Evolutionary conservation across 1,139 yeast genomes (phyloP), one percentile per base, ranked within the genome.

Genomic region (Geotrichum bryndzae): DNA sequence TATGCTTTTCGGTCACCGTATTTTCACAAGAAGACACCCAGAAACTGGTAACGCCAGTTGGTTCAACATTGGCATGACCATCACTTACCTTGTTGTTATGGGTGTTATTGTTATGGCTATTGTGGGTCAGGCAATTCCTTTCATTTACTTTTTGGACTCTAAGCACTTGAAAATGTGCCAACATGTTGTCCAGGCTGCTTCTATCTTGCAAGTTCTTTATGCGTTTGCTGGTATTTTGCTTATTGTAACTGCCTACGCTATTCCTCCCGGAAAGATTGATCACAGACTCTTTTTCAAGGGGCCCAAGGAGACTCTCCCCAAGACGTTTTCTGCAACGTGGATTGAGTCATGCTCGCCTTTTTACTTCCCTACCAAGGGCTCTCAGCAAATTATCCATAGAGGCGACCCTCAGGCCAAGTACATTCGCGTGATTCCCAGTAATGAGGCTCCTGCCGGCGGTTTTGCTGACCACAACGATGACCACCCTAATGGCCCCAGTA

Each of bases 11-110:
- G 91, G 91, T 4, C 94, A 88, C 72, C 80, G 96, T 67, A 79
- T 88, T 54, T 88, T 87, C 75, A 87, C 92, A 8, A 87, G 94
- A 90, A 79, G 89, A 70, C 95, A 88, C 70, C 95, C 96, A 2
- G 87, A 84, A 57, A 83, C 88, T 38, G 95, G 94, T 61, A 79
- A 85, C 27, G 73, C 83, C 55, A 76, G 72, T 61, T 69, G 80
- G 56, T 85, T 87, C 70, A 84, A 87, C 84, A 66, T 67, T 18
- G 63, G 77, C 53, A 85, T 88, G 88, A 70, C 80, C 55, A 60
- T 72, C 0, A 69, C 83, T 48, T 88, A 88, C 71, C 71, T 73
- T 2, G 65, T 85, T 58, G 92, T 88, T 35, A 63, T 80, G 56
- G 85, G 84, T 13, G 78, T 88, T 57, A 80, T 87, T 56, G 82